These are phyloP conservation scores for Colletotrichum chlorophyti DNA, from an alignment of 2,329 filamentous ascomycete species.

Conservation along the genomic window DNA sequence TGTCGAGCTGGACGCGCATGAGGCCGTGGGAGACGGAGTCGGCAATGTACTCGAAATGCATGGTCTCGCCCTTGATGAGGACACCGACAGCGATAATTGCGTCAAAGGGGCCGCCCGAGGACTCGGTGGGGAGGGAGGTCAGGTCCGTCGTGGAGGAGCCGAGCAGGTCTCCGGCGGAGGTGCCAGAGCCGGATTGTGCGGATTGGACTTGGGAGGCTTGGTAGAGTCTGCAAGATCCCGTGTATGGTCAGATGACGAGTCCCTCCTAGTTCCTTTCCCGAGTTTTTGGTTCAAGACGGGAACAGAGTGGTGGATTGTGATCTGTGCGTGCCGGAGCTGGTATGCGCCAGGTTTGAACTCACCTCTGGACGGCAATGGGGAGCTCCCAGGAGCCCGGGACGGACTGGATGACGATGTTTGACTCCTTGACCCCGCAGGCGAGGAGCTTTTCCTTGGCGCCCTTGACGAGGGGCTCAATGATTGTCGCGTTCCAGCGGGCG, in stretches of 20 bases:
- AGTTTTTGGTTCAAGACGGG: no score
- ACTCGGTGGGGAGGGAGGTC: conserved; percentile 50
- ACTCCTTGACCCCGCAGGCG: conserved; percentile 80
- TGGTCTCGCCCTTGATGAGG: conserved; percentile 97
- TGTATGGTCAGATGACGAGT: not conserved
- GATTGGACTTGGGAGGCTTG: conserved; percentile 87
- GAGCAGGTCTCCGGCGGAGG: conserved; percentile 78
- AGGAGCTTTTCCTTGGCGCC: conserved; percentile 82
- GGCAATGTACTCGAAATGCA: conserved; percentile 99
- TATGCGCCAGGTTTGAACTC: no score
- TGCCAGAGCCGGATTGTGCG: conserved; percentile 63
- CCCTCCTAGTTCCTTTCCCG: no score
- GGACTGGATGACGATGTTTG: conserved; percentile 87
- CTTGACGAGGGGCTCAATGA: conserved; percentile 84
- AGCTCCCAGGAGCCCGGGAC: conserved; percentile 96
- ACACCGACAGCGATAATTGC: conserved; percentile 95
- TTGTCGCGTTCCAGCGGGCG: conserved; percentile 89
- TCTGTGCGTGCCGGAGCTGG: no score
- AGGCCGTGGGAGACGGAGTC: conserved; percentile 89
- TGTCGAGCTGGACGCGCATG: conserved; percentile 93
- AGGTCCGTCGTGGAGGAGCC: conserved; percentile 74
- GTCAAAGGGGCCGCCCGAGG: conserved; percentile 76
- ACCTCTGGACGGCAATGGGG: conserved; percentile 88
- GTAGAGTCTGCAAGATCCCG: conserved; percentile 70
- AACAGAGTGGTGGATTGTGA: no score